These are phyloP conservation scores for Asterophora parasitica DNA, from an alignment of 768 basidiomycete genomes.

Conservation along the genomic window DNA sequence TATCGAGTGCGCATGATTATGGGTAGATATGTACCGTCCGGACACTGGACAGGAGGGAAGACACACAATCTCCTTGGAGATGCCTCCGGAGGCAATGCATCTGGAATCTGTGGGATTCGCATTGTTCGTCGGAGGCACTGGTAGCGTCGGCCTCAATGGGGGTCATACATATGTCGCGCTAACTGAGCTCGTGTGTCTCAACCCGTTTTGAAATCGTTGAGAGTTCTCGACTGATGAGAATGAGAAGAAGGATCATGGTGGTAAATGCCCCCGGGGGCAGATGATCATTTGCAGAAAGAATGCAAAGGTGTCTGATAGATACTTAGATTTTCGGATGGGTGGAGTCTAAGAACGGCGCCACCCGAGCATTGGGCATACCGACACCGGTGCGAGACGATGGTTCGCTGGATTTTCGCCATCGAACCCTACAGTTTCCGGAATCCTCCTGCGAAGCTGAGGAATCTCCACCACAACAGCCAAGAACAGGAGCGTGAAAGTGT, in stretches of 20 bases:
- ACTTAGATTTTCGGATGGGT: no score
- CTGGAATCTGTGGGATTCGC: conserved; percentile 35
- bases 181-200: no score
- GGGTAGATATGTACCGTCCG: conserved; percentile 18
- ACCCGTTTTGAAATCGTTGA: no score
- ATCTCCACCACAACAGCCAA: no score
- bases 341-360: background rate
- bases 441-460: no score
- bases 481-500: no score
- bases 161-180: no score
- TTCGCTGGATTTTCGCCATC: no score
- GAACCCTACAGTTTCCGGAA: no score
- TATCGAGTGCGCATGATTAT: background rate
- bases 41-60: conserved; percentile 35
- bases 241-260: conserved; percentile 37
- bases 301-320: conserved; percentile 44
- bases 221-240: conserved; percentile 39
- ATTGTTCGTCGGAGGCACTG: conserved; percentile 19
- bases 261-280: conserved; percentile 33
- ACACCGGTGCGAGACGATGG: no score
- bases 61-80: conserved; percentile 36
- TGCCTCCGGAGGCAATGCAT: conserved; percentile 32
- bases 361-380: conserved; percentile 26
- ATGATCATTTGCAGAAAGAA: conserved; percentile 58
- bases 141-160: conserved; percentile 22